phyloP scores from a whole-genome alignment of 2,329 filamentous ascomycete genomes.

The Botrytis paeoniae region DNA sequence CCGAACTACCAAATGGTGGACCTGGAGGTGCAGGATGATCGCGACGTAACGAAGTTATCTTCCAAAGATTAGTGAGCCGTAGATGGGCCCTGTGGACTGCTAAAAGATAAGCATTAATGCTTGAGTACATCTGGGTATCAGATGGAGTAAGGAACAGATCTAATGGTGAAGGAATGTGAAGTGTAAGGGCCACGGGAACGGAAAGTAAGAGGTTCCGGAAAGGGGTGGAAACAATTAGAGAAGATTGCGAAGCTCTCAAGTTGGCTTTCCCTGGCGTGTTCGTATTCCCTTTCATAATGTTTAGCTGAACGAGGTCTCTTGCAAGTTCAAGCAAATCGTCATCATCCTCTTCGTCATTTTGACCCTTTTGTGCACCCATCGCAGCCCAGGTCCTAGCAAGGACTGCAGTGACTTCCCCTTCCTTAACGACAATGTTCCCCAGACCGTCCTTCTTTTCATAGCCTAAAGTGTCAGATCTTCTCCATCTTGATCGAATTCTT shows the following conservation, averaged over 20 bases:
- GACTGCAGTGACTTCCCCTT: conserved; percentile 78
- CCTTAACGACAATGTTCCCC: conserved; percentile 69
- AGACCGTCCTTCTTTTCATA: conserved; percentile 58
- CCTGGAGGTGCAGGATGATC: conserved; percentile 71
- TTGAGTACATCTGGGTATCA: conserved; percentile 76
- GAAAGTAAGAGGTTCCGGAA: conserved; percentile 85
- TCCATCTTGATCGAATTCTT: conserved; percentile 71
- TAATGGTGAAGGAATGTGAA: conserved; percentile 74
- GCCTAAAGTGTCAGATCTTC: conserved; percentile 56
- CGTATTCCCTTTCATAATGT: conserved; percentile 50
- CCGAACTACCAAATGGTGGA: conserved; percentile 60
- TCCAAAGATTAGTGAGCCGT: conserved; percentile 82
- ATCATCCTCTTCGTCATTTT: conserved; percentile 66
- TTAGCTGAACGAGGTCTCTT: conserved; percentile 70
- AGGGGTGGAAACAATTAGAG: conserved; percentile 43
- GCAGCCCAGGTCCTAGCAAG: conserved; percentile 76
- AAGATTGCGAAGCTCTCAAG: conserved; percentile 26
- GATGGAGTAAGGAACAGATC: conserved; percentile 79
- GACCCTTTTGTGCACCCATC: conserved; percentile 69
- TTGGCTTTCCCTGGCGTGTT: conserved; percentile 39
- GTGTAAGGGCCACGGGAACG: conserved; percentile 64
- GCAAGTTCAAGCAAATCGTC: conserved; percentile 79
- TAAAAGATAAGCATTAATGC: conserved; percentile 83
- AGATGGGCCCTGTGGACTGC: conserved; percentile 84
- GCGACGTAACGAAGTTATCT: conserved; percentile 72